phyloP scores from a whole-genome alignment of 495 filamentous ascomycete genomes.

The Rhypophila decipiens region DNA sequence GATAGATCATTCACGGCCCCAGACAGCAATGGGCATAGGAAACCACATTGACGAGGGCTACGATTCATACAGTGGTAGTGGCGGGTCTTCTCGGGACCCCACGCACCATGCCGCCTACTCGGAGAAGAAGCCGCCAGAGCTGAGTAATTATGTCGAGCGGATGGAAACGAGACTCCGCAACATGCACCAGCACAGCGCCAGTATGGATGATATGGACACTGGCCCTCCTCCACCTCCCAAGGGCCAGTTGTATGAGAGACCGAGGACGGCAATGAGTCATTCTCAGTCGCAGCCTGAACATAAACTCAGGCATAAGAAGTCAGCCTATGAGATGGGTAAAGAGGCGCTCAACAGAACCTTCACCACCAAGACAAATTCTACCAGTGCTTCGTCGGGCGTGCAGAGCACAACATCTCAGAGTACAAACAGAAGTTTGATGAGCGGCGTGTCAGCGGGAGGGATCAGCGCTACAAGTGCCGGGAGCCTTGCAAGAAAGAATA shows the following conservation, averaged over 20 bases:
- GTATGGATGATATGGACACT: slow-evolving; percentile 39
- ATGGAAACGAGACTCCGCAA: slow-evolving; percentile 78
- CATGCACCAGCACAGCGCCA: slow-evolving; percentile 58
- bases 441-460: slow-evolving; percentile 78
- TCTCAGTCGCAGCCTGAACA: slow-evolving; percentile 17
- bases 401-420: slow-evolving; percentile 63
- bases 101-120: slow-evolving; percentile 33
- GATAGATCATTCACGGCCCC: slow-evolving; percentile 47
- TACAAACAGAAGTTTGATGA: slow-evolving; percentile 87
- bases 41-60: slow-evolving; percentile 48
- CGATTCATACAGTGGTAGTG: slow-evolving; percentile 44
- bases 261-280: slow-evolving; percentile 46
- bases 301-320: slow-evolving; percentile 57
- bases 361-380: slow-evolving; percentile 82
- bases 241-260: slow-evolving; percentile 34
- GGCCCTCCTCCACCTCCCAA: slow-evolving; percentile 62
- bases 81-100: slow-evolving; percentile 35
- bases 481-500: slow-evolving; percentile 72
- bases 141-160: slow-evolving; percentile 78
- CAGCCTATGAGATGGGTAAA: slow-evolving; percentile 73
- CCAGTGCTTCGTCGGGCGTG: slow-evolving; percentile 60
- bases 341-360: slow-evolving; percentile 66
- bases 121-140: slow-evolving; percentile 55
- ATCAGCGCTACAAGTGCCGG: slow-evolving; percentile 95
- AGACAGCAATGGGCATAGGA: slow-evolving; percentile 67